Percentiles rank a stretch among this genome's conserved stretches.
These are phyloP conservation scores for Hanseniaspora pseudoguilliermondii DNA, from an alignment of 805 yeast genomes.

Conservation along the genomic window DNA sequence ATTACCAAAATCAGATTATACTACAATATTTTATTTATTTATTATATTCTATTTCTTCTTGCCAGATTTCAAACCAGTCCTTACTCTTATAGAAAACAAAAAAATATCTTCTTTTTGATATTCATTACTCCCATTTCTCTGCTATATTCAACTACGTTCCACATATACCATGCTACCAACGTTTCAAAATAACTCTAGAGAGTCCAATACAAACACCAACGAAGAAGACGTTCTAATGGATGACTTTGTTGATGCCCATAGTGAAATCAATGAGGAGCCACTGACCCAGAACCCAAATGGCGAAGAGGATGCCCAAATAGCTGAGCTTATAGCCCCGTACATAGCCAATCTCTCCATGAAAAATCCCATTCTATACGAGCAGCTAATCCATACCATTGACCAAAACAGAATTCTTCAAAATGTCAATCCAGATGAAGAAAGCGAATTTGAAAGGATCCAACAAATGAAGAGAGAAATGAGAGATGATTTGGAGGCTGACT, in stretches of 20 bases:
- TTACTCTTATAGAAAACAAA: no score
- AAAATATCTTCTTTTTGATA: no score
- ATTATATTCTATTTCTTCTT: no score
- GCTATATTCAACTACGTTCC: no score
- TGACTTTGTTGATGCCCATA: neutral
- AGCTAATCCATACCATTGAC: constrained; percentile 7
- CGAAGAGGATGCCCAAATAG: constrained; percentile 6
- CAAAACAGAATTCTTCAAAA: constrained; percentile 5
- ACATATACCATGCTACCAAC: neutral
- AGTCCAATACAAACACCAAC: neutral
- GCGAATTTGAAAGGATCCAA: constrained; percentile 11
- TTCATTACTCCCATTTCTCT: no score
- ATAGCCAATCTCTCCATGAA: constrained; percentile 7
- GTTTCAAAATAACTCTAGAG: neutral
- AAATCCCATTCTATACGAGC: constrained; percentile 1
- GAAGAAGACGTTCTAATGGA: neutral
- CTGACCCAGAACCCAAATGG: neutral
- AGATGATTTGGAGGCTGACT: constrained; percentile 12
- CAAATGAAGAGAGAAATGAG: constrained; percentile 12
- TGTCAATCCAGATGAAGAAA: constrained; percentile 4
- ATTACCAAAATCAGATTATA: no score
- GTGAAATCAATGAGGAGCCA: neutral
- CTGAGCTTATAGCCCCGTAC: constrained; percentile 1
- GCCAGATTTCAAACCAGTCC: no score
- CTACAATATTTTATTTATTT: no score